These are phyloP conservation scores for Amanita pallidorosea DNA, from an alignment of 768 basidiomycete species.

Conservation along the genomic window DNA sequence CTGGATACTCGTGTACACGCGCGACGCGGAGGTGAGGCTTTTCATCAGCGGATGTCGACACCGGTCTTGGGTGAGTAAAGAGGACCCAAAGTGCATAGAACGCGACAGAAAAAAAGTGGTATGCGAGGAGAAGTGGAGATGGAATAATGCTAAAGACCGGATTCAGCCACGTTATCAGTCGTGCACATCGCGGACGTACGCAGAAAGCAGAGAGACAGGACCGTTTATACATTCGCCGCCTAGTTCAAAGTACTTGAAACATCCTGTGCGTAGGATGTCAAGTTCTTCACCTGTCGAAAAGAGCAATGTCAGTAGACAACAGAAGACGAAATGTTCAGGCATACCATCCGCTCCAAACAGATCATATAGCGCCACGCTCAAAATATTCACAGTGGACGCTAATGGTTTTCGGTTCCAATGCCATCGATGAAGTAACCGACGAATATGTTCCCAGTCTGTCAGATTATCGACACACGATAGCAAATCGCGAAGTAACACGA, in stretches of 20 bases:
- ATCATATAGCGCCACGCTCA: constrained; percentile 90
- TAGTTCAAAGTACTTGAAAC: constrained; percentile 94
- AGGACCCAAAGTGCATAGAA: constrained; percentile 90
- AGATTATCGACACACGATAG: constrained; percentile 35
- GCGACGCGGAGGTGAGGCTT: constrained; percentile 33
- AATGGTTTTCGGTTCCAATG: constrained; percentile 81
- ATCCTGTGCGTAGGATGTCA: constrained; percentile 62
- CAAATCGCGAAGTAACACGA: constrained; percentile 58
- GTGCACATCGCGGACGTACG: constrained; percentile 34
- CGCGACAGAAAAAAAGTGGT: constrained; percentile 94
- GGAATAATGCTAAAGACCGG: constrained; percentile 50
- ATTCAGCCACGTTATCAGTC: neutral
- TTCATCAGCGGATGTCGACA: constrained; percentile 15
- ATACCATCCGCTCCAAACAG: constrained; percentile 84
- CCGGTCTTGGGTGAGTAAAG: constrained; percentile 45
- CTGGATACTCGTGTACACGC: constrained; percentile 55
- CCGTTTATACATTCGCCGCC: constrained; percentile 85
- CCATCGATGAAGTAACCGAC: constrained; percentile 54
- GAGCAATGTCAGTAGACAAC: neutral
- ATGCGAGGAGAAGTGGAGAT: constrained; percentile 69
- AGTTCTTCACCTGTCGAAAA: constrained; percentile 42
- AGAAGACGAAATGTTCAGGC: neutral
- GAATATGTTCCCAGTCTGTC: constrained; percentile 41
- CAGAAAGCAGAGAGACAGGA: constrained; percentile 84
- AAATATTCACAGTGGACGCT: constrained; percentile 80